Conservation (phyloP, 2,329 filamentous ascomycete species). For the Trichoderma semiorbis region DNA sequence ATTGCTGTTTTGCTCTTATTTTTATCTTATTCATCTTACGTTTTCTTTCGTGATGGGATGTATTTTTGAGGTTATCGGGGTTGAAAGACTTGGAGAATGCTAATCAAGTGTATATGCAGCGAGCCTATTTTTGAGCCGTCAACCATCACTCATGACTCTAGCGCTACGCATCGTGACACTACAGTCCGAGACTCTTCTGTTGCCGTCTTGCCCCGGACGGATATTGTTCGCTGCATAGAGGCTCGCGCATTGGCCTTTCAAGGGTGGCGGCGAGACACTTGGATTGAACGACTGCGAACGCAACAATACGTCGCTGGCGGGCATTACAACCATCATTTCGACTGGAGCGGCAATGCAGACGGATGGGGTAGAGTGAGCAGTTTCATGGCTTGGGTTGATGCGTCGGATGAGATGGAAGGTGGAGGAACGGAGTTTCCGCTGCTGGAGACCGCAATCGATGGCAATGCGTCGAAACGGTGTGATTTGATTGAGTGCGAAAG, state of each 20-base stretch:
- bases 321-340: slow-evolving; percentile 53
- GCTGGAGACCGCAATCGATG: slow-evolving; percentile 29
- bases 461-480: slow-evolving; percentile 42
- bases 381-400: slow-evolving; percentile 52
- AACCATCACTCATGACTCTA: slow-evolving; percentile 48
- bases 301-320: slow-evolving; percentile 47
- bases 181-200: slow-evolving; percentile 51
- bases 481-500: slow-evolving; percentile 45
- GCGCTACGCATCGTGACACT: slow-evolving; percentile 38
- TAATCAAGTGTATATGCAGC: slow-evolving; percentile 29
- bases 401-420: slow-evolving; percentile 37
- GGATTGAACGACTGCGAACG: slow-evolving; percentile 50
- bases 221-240: slow-evolving; percentile 45
- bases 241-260: slow-evolving; percentile 45
- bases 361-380: slow-evolving; percentile 51
- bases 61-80: neutral
- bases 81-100: neutral
- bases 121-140: slow-evolving; percentile 48
- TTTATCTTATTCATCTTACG: neutral
- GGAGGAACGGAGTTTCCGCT: slow-evolving; percentile 51
- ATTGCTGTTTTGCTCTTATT: neutral
- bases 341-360: slow-evolving; percentile 44
- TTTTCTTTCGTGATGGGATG: neutral
- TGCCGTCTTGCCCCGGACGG: slow-evolving; percentile 47
- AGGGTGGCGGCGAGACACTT: slow-evolving; percentile 52